Conservation (phyloP, 495 filamentous ascomycete genomes). For the Aspergillus steynii region DNA sequence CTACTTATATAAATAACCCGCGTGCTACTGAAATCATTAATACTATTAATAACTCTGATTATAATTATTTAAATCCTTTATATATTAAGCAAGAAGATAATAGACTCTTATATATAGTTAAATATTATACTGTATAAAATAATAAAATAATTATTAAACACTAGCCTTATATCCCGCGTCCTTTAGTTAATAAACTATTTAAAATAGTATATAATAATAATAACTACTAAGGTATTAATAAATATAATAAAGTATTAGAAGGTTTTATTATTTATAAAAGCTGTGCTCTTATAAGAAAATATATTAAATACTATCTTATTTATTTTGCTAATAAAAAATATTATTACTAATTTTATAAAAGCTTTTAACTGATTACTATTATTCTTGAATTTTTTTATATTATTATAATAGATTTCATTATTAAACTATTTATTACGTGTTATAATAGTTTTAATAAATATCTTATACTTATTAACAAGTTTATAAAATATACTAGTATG, state of each 20-base stretch:
- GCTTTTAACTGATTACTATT: too few relatives aligned
- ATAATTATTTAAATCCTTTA: not conserved
- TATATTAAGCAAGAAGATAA: not conserved
- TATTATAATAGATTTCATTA: not conserved
- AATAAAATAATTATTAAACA: not conserved
- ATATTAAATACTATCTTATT: not conserved
- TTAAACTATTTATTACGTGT: not conserved
- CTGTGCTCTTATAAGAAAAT: not conserved
- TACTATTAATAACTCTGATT: conserved; percentile 5
- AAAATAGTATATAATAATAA: conserved; percentile 4
- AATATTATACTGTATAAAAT: not conserved
- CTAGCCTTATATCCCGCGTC: not conserved
- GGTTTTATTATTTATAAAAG: conserved; percentile 1
- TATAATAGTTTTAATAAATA: too few relatives aligned
- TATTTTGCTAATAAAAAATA: not conserved
- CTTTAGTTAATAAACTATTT: not conserved
- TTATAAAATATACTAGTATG: too few relatives aligned
- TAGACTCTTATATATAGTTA: not conserved
- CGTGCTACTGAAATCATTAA: conserved; percentile 1
- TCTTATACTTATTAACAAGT: too few relatives aligned
- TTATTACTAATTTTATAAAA: too few relatives aligned
- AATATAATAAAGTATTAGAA: not conserved
- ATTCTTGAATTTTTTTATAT: too few relatives aligned
- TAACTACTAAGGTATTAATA: not conserved
- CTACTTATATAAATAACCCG: not conserved